phyloP scores from a whole-genome alignment of 2,329 filamentous ascomycete species.

The Fusarium virguliforme region DNA sequence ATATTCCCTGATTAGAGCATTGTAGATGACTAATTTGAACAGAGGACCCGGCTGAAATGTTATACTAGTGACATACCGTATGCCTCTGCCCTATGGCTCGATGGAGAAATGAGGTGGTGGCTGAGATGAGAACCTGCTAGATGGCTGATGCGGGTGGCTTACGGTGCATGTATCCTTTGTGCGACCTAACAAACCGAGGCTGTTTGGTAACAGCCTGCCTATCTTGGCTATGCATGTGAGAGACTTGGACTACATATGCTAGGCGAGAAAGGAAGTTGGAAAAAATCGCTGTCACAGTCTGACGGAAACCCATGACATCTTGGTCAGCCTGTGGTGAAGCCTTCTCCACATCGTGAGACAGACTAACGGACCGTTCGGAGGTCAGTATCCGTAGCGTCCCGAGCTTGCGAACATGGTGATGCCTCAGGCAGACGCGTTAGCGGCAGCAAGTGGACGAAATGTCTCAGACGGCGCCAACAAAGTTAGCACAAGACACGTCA shows the following conservation, averaged over 20 bases:
- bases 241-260: background rate
- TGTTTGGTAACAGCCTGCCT: too few relatives aligned
- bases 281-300: background rate
- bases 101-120: background rate
- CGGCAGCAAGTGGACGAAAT: background rate
- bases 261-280: background rate
- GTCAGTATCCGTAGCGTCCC: background rate
- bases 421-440: constrained; percentile 3
- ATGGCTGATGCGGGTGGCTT: constrained; percentile 2
- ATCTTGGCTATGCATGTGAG: too few relatives aligned
- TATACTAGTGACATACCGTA: too few relatives aligned
- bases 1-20: too few relatives aligned
- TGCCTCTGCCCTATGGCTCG: background rate
- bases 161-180: background rate
- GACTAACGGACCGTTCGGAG: constrained; percentile 4
- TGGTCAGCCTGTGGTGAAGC: background rate
- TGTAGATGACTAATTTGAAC: too few relatives aligned
- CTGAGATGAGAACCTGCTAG: background rate
- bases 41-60: too few relatives aligned
- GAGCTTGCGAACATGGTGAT: background rate
- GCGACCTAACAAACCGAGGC: background rate
- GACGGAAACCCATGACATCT: background rate
- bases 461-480: constrained; percentile 14
- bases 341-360: background rate
- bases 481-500: constrained; percentile 25